Evolutionary conservation across 768 basidiomycete genomes (phyloP), one percentile per base, ranked within the genome.

Genomic region (Cubamyces lactineus): DNA sequence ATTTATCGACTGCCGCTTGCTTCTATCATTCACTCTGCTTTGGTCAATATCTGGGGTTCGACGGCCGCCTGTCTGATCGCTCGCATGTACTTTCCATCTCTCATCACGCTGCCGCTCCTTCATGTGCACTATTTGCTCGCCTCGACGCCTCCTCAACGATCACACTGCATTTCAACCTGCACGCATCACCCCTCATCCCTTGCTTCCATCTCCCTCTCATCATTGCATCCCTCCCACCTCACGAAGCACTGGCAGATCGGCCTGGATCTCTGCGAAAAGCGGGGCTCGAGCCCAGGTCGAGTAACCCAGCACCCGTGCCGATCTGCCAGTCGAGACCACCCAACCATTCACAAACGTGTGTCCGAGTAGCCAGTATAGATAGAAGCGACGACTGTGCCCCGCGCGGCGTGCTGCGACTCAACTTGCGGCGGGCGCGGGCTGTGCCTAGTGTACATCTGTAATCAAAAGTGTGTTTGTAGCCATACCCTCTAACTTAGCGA

Each of bases 381-480:
- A 34, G 34, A 34, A 34, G 34, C 34, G 34, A 34, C 34, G 34
- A 34, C 34, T 34, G 34, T 34, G 34, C 34, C 34, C 34, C 58
- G 54, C 54, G 58, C 39, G 19, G 51, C 59, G 59, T 57, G 62
- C 63, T 56, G 72, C 73, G 71, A 74, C 73, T 74, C 73, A 74
- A 74, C 73, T 74, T 74, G 73, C 69, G 65, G 69, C 69, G 64
- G 69, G 50, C 57, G 53, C 67, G 64, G 67, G 66, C 66, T 56
- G 38, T 67, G 61, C 64, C 57, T 62, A 55, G 40, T 65, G 61
- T 65, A 59, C 64, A 56, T 57, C 42, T 50, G 40, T 60, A 62
- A 61, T 60, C 43, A 45, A 59, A 52, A 24, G 8, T 42, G 57
- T 64, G 58, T 56, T 57, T 64, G 63, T 64, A 64, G 58, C 63